A percentile compares a stretch with the other conserved stretches of the same genome.
These are phyloP conservation scores for Beauveria rudraprayagi DNA, from an alignment of 2,329 filamentous ascomycete species.

Conservation along the genomic window DNA sequence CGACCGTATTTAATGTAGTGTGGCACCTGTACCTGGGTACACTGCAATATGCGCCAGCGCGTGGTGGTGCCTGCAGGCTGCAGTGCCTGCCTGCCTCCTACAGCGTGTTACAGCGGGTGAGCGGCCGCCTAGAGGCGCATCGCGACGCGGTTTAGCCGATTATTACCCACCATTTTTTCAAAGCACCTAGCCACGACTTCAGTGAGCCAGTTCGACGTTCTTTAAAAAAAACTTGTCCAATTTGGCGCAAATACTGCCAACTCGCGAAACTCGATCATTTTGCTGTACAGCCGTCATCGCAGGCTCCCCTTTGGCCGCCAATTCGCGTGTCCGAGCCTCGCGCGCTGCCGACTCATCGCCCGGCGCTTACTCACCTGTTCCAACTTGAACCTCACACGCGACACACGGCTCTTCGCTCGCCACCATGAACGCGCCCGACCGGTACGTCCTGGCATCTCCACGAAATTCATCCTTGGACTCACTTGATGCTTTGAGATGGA, in stretches of 20 bases:
- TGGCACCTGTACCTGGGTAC: too few relatives aligned
- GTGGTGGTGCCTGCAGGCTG: too few relatives aligned
- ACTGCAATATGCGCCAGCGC: too few relatives aligned
- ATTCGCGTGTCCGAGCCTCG: background rate
- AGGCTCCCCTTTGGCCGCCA: rapidly evolving
- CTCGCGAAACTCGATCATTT: background rate
- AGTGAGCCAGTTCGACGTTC: background rate
- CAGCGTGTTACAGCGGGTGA: too few relatives aligned
- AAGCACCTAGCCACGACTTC: background rate
- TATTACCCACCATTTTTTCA: constrained; percentile 4
- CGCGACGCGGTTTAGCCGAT: constrained; percentile 5
- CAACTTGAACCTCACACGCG: background rate
- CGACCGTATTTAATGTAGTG: too few relatives aligned
- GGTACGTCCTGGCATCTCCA: constrained; percentile 31
- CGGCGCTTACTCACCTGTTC: background rate
- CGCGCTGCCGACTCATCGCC: background rate
- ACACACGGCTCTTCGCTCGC: background rate
- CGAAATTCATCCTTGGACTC: background rate
- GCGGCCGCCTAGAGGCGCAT: background rate
- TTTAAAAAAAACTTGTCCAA: background rate
- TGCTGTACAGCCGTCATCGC: background rate
- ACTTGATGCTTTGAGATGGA: background rate
- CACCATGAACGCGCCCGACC: constrained; percentile 48
- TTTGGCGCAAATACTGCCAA: background rate
- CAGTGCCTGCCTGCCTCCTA: too few relatives aligned